These are phyloP conservation scores for Acacia concinna DNA, from an alignment of 331 rosid genomes.

Conservation along the genomic window DNA sequence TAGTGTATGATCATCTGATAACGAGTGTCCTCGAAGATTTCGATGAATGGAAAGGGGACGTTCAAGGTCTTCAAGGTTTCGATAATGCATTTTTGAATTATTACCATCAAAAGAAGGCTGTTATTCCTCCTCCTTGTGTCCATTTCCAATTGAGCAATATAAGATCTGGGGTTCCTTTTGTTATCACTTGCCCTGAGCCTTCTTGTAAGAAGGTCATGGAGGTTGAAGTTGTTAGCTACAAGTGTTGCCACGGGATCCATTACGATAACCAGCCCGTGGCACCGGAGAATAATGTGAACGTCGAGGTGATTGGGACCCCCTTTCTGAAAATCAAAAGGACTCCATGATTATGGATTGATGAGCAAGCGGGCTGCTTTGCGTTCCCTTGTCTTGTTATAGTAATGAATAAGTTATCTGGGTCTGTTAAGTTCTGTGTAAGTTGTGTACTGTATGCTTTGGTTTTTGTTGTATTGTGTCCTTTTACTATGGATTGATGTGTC, in stretches of 20 bases:
- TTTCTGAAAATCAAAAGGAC: not conserved
- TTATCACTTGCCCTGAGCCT: not conserved
- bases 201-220: not conserved
- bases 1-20: not conserved
- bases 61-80: not conserved
- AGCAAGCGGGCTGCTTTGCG: not conserved
- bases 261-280: not conserved
- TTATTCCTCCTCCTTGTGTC: not conserved
- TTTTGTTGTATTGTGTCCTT: no score
- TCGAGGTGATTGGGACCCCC: not conserved
- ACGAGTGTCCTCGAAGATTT: not conserved
- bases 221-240: not conserved
- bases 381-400: no score
- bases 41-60: not conserved
- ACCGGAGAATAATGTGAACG: not conserved
- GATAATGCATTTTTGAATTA: not conserved
- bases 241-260: not conserved
- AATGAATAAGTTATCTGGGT: not conserved
- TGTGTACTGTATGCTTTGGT: no score
- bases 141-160: not conserved
- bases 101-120: fast-evolving
- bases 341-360: not conserved
- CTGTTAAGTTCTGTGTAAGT: no score
- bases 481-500: no score
- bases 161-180: not conserved